Evolutionary conservation across 345 rosid species (phyloP).

Genomic region (Iberis pinnata): DNA sequence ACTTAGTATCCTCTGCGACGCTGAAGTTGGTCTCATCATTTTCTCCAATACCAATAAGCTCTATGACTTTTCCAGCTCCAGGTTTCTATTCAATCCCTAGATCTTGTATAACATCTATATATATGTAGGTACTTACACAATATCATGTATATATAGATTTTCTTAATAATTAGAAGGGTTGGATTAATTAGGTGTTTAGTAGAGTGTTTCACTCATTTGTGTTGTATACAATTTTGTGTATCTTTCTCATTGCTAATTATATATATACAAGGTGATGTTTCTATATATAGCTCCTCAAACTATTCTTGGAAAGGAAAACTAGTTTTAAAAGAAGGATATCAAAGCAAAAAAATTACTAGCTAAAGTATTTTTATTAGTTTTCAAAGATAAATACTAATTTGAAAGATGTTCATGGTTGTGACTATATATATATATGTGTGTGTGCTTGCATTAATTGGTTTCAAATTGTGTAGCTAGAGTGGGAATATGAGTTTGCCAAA

Average conservation of each 20-base stretch:
- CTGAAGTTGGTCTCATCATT: slow-evolving; percentile 57
- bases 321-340: neutral
- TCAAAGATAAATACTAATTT: neutral
- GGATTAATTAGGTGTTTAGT: neutral
- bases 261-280: neutral
- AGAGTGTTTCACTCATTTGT: slow-evolving; percentile 1
- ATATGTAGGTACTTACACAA: neutral
- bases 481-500: slow-evolving; percentile 3
- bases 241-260: neutral
- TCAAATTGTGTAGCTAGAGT: neutral
- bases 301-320: neutral
- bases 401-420: slow-evolving; percentile 3
- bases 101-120: slow-evolving; percentile 3
- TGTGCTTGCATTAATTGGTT: slow-evolving; percentile 2
- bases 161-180: neutral
- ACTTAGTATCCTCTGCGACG: slow-evolving; percentile 64
- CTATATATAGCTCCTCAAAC: slow-evolving; percentile 1
- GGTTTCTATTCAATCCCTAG: slow-evolving; percentile 17
- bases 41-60: slow-evolving; percentile 58
- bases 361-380: neutral
- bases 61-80: slow-evolving; percentile 59
- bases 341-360: neutral
- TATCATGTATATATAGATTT: slow-evolving; percentile 5
- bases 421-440: neutral
- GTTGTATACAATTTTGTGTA: neutral